Conservation (phyloP, 306 rosid genomes). For the Cicer chorassanicum region DNA sequence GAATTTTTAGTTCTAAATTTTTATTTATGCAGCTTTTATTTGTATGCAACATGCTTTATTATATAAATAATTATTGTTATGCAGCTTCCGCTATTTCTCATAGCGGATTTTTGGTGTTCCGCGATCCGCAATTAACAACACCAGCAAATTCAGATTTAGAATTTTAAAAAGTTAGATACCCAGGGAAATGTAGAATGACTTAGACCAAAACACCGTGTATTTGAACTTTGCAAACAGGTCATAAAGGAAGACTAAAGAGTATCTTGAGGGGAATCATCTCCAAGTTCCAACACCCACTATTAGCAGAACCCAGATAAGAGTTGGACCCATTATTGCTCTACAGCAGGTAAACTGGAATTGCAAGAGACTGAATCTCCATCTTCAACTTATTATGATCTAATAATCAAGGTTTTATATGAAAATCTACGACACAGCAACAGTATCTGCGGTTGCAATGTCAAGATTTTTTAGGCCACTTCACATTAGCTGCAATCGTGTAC, state of each 20-base stretch:
- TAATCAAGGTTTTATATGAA: not conserved
- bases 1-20: too few species aligned
- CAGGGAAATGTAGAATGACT: not conserved
- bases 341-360: not conserved
- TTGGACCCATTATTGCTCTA: not conserved
- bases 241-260: not conserved
- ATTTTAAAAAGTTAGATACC: not conserved
- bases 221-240: not conserved
- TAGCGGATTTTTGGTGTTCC: too few species aligned
- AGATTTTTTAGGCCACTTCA: not conserved
- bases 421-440: not conserved
- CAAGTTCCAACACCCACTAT: not conserved
- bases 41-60: too few species aligned
- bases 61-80: too few species aligned
- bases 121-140: too few species aligned
- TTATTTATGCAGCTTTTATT: too few species aligned
- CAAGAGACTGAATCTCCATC: not conserved
- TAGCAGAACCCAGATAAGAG: not conserved
- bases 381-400: not conserved
- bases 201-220: not conserved
- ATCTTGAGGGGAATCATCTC: slow-evolving; percentile 10
- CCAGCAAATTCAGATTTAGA: not conserved
- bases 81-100: too few species aligned
- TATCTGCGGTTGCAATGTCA: not conserved
- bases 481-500: not conserved